A percentile compares a stretch with the other conserved stretches of the same genome.
Evolutionary conservation across 2,329 filamentous ascomycete species (phyloP).

Genomic region (Tricladium varicosporioides): DNA sequence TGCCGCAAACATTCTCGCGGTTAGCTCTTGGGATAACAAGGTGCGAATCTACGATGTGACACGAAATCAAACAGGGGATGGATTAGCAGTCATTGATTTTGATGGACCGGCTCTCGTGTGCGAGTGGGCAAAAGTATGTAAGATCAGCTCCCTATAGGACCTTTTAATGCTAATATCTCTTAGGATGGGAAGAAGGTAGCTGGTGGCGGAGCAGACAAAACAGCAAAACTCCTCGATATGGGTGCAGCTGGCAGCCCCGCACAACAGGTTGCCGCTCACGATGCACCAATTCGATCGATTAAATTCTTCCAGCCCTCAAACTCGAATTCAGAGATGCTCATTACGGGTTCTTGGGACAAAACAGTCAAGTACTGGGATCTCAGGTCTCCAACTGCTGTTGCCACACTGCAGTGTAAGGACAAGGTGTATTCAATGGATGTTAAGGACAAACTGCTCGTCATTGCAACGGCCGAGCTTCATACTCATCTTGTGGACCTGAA

Average conservation of each 20-base stretch:
- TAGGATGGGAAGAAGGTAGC: constrained; percentile 86
- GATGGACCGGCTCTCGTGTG: constrained; percentile 77
- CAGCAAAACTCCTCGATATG: constrained; percentile 81
- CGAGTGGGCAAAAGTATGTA: constrained; percentile 78
- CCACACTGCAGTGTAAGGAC: constrained; percentile 64
- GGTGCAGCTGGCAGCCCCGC: constrained; percentile 55
- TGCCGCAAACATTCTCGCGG: constrained; percentile 75
- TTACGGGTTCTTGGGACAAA: constrained; percentile 90
- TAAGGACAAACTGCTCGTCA: constrained; percentile 77
- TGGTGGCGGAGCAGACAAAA: constrained; percentile 84
- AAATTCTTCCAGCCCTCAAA: constrained; percentile 68
- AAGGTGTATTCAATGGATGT: constrained; percentile 88
- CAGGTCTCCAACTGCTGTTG: constrained; percentile 59
- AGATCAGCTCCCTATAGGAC: constrained; percentile 3
- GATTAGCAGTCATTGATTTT: constrained; percentile 80
- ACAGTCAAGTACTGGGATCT: constrained; percentile 84
- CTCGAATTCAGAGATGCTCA: constrained; percentile 70
- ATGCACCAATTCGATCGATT: constrained; percentile 73
- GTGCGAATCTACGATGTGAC: constrained; percentile 93
- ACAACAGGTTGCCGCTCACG: constrained; percentile 75
- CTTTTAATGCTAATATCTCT: constrained; percentile 1
- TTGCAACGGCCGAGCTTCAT: constrained; percentile 88
- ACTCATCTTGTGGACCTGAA: constrained; percentile 90
- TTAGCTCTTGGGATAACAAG: constrained; percentile 94
- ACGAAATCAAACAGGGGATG: constrained; percentile 69